These are phyloP conservation scores for Lagerstroemia fauriei DNA, from an alignment of 441 rosid species.

Conservation along the genomic window DNA sequence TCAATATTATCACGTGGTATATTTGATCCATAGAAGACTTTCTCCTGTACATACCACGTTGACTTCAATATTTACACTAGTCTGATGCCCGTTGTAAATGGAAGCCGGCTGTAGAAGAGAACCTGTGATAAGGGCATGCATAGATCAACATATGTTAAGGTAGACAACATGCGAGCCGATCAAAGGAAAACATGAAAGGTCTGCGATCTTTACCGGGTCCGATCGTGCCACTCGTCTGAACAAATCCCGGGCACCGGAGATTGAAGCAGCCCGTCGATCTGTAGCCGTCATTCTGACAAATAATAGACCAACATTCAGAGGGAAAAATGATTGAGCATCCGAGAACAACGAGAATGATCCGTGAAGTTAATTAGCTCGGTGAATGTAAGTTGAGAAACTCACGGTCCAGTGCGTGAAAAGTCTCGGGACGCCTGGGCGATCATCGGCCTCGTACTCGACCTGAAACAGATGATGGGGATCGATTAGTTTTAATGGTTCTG, in stretches of 20 bases:
- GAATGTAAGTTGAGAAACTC: too few species aligned
- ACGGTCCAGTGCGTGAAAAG: slow-evolving; percentile 35
- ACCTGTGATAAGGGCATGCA: background rate
- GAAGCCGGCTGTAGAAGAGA: background rate
- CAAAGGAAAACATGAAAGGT: too few species aligned
- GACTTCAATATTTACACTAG: background rate
- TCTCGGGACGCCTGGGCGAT: background rate
- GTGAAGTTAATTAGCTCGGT: background rate
- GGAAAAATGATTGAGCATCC: too few species aligned
- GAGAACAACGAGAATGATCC: too few species aligned
- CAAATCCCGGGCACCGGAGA: too few species aligned
- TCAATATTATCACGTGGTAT: too few species aligned
- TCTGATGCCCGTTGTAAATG: background rate
- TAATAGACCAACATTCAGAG: too few species aligned
- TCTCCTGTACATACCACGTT: background rate
- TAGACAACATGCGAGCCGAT: background rate
- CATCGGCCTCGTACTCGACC: background rate
- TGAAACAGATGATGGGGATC: background rate
- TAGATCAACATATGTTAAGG: background rate
- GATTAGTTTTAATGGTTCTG: background rate
- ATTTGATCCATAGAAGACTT: too few species aligned
- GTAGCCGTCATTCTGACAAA: background rate
- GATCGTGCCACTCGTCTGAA: too few species aligned
- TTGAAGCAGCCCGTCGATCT: too few species aligned
- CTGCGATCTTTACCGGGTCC: too few species aligned